phyloP scores from a whole-genome alignment of 1,284 basidiomycete genomes.

The Wallemia hederae region DNA sequence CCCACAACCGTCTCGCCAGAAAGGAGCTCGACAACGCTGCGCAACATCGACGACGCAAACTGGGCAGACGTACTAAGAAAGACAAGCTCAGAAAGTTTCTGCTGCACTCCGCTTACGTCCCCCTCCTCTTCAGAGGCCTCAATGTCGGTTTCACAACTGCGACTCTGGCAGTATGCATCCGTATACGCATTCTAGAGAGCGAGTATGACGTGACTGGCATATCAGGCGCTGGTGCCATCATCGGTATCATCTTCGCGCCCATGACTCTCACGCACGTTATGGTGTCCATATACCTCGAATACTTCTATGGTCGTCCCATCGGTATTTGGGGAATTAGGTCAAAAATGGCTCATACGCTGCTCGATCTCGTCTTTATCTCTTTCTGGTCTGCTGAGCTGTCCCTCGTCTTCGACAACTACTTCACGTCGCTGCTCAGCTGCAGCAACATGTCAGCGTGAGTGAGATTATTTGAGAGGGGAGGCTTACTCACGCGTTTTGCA shows the following conservation, averaged over 20 bases:
- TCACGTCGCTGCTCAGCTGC: slow-evolving; percentile 56
- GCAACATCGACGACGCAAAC: not conserved
- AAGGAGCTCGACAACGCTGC: not conserved
- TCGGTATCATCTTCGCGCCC: slow-evolving; percentile 62
- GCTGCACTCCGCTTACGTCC: slow-evolving; percentile 10
- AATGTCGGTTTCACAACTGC: slow-evolving; percentile 55
- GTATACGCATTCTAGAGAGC: slow-evolving; percentile 32
- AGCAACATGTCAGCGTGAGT: not conserved
- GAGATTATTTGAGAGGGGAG: not conserved
- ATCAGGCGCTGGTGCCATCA: slow-evolving; percentile 38
- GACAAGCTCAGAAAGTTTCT: not conserved
- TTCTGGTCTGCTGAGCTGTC: slow-evolving; percentile 71
- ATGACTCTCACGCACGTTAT: slow-evolving; percentile 60
- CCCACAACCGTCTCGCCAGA: not conserved
- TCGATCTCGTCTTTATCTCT: slow-evolving; percentile 64
- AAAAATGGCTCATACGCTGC: slow-evolving; percentile 47
- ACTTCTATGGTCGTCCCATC: slow-evolving; percentile 54
- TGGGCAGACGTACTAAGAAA: not conserved
- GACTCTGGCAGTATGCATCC: slow-evolving; percentile 48
- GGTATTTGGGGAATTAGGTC: slow-evolving; percentile 61
- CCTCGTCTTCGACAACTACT: slow-evolving; percentile 66
- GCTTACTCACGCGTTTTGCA: not conserved
- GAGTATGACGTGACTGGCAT: slow-evolving; percentile 28
- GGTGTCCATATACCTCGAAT: slow-evolving; percentile 55
- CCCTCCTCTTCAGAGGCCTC: slow-evolving; percentile 47